Base-by-base conservation (phyloP, 306 rosid species). In the Cercis canadensis region DNA sequence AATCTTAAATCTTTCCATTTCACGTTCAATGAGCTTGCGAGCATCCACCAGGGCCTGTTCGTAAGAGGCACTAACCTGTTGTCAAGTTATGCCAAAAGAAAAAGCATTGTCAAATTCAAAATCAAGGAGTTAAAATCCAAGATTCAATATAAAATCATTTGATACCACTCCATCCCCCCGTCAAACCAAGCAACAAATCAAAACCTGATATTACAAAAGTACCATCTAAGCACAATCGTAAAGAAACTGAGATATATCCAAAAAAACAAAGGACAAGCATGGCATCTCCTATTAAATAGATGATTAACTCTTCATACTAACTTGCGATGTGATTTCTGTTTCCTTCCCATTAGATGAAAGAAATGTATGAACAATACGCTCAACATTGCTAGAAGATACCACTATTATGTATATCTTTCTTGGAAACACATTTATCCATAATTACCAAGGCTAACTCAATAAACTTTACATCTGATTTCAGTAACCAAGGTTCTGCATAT, bases 31-130 rank as follows among this genome's bases (percentile, higher is more conserved):
- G 37, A 66, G 81, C 83, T 94, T 90, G 41, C 98, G 98, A 47
- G 98, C 90, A 89, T 94, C 98, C 80, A 94, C 92, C 82, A 94
- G 77, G 31, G 89, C 92, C 87, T 91, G 97, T 88, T 93, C 98
- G 81, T 93, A 93, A 55, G 97, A 87, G 75, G 98, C 98, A 87
- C 98, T 93, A 76, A 93, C 96, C 98, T 94, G 66, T 24, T 69
- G 61, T 74, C 86, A 80, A 75, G 74, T 73, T 32, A 73, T 57
- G 72, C 60, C 82, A 80, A 75, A 52, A 72, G 37, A 78, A 54
- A 80, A 75, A 73, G 40, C 40, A 72, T 29, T 21, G 47, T 74
- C 62, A 80, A 68, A 72, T 62, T 67, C 68, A 75, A 70, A 39
- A 43, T 57, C 69, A 5, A 32, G 37, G 55, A 21, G 56, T 14